phyloP scores from a whole-genome alignment of 495 filamentous ascomycete species.

The Xylaria bambusicola region DNA sequence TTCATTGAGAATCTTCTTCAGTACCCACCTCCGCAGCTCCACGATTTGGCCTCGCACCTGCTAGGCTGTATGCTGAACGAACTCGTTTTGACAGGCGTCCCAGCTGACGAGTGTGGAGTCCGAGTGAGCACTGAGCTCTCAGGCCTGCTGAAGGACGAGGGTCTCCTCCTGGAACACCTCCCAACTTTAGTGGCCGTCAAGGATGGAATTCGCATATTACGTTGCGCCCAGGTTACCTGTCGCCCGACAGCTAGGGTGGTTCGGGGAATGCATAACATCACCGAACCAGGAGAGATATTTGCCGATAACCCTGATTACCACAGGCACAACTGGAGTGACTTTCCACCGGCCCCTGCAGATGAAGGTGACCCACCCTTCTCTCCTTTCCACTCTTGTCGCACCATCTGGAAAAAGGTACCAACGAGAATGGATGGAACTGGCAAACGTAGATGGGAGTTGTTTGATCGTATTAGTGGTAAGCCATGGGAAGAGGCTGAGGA shows the following conservation, averaged over 20 bases:
- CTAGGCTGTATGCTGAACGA: slow-evolving; percentile 48
- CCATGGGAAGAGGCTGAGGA: slow-evolving; percentile 36
- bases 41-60: slow-evolving; percentile 42
- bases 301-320: slow-evolving; percentile 25
- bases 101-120: slow-evolving; percentile 35
- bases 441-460: slow-evolving; percentile 43
- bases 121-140: slow-evolving; percentile 38
- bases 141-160: slow-evolving; percentile 47
- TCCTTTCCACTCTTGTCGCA: slow-evolving; percentile 35
- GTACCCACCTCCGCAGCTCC: slow-evolving; percentile 34
- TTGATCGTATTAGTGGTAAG: slow-evolving; percentile 40
- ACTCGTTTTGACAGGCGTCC: slow-evolving; percentile 45
- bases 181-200: slow-evolving; percentile 36
- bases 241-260: slow-evolving; percentile 34
- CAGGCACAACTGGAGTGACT: slow-evolving; percentile 22
- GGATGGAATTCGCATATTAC: slow-evolving; percentile 31
- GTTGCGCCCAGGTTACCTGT: slow-evolving; percentile 17
- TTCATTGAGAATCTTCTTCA: slow-evolving; percentile 40
- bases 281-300: slow-evolving; percentile 16
- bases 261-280: slow-evolving; percentile 32
- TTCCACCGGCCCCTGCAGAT: slow-evolving; percentile 39
- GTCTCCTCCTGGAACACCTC: slow-evolving; percentile 39
- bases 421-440: slow-evolving; percentile 29
- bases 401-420: slow-evolving; percentile 49
- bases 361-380: slow-evolving; percentile 43